Conservation (phyloP, 176 grass and related monocot genomes). For the Pontederia crassipes region DNA sequence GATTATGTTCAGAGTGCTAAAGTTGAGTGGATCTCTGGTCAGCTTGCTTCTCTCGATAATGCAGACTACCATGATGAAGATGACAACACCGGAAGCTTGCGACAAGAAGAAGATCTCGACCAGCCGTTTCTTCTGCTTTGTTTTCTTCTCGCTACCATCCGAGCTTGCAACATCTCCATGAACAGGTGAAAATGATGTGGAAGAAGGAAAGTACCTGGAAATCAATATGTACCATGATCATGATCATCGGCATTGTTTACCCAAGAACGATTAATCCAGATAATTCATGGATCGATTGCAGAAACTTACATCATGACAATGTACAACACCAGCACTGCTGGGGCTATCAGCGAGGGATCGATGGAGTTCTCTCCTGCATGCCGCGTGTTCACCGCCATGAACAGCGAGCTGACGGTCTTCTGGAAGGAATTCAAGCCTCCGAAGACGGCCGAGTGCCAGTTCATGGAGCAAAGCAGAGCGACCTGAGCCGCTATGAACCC, state of each 20-base stretch:
- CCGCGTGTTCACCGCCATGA: conserved; percentile 50
- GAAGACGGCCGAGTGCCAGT: conserved; percentile 57
- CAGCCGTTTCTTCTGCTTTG: conserved; percentile 13
- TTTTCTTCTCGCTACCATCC: not conserved
- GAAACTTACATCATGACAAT: conserved; percentile 51
- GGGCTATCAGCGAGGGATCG: conserved; percentile 52
- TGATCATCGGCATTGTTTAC: not conserved
- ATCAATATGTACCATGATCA: not conserved
- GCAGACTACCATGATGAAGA: conserved; percentile 49
- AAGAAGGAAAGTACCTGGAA: conserved; percentile 61
- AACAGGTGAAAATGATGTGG: conserved; percentile 32
- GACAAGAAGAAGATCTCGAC: conserved; percentile 33
- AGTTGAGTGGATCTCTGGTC: conserved; percentile 48
- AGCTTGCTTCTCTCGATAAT: conserved; percentile 53
- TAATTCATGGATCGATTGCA: not conserved
- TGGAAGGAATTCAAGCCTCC: conserved; percentile 33
- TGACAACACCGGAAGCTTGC: conserved; percentile 34
- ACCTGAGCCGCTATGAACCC: conserved; percentile 12
- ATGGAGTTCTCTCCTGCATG: conserved; percentile 72
- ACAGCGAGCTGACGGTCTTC: conserved; percentile 45
- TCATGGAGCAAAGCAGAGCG: conserved; percentile 37
- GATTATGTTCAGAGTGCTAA: conserved; percentile 47
- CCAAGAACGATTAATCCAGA: not conserved
- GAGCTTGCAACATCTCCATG: conserved; percentile 9
- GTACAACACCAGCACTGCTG: conserved; percentile 45